These are phyloP conservation scores for Gilbertella persicaria DNA, from an alignment of 371 early-diverging fungal species.

Conservation along the genomic window DNA sequence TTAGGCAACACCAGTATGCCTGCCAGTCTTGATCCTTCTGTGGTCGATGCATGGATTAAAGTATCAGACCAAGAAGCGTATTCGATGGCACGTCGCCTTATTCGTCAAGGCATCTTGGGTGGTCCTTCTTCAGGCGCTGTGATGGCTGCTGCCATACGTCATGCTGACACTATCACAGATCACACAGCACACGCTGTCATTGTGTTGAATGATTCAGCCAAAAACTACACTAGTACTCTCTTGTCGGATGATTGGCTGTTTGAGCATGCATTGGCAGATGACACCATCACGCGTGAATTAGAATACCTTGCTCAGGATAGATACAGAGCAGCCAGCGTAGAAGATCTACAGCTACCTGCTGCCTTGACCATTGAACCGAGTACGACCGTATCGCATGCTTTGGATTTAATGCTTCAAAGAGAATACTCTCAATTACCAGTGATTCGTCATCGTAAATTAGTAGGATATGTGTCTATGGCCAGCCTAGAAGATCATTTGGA, in stretches of 20 bases:
- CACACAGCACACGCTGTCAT: conserved; percentile 47
- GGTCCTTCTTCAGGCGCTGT: conserved; percentile 79
- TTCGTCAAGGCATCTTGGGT: conserved; percentile 68
- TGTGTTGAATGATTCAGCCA: conserved; percentile 70
- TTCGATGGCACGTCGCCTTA: conserved; percentile 69
- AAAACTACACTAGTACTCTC: conserved; percentile 70
- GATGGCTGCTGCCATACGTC: conserved; percentile 65
- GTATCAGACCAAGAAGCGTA: conserved; percentile 74
- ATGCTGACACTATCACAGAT: conserved; percentile 35
- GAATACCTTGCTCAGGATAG: conserved; percentile 65
- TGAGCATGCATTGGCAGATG: conserved; percentile 74
- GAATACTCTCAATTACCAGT: conserved; percentile 91
- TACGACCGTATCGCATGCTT: conserved; percentile 60
- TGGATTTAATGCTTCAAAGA: conserved; percentile 77
- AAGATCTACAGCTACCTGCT: conserved; percentile 84
- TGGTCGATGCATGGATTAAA: conserved; percentile 74
- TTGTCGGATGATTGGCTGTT: conserved; percentile 78
- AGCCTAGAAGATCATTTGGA: conserved; percentile 64
- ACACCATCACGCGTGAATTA: conserved; percentile 56
- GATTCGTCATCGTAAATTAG: conserved; percentile 67
- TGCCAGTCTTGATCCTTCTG: conserved; percentile 47
- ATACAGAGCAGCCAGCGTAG: conserved; percentile 80
- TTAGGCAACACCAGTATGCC: conserved; percentile 74
- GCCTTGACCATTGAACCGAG: conserved; percentile 73
- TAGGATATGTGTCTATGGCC: conserved; percentile 78